Evolutionary conservation across 1,284 basidiomycete genomes (phyloP).

Genomic region (Neonothopanus nambi): DNA sequence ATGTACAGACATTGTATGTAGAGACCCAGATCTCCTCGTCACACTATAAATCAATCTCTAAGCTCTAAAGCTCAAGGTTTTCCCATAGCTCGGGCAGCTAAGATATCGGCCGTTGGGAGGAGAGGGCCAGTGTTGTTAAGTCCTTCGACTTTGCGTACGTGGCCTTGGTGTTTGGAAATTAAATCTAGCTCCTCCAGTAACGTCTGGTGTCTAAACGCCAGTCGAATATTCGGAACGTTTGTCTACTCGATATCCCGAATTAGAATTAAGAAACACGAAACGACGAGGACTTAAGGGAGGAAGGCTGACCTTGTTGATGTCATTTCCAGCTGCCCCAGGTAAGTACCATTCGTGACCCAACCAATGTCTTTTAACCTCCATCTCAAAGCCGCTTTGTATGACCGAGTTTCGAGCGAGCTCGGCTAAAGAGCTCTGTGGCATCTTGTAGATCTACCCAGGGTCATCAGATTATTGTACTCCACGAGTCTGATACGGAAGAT

Average conservation of each 20-base stretch:
- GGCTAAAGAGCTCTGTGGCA: conserved; percentile 80
- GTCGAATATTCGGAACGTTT: conserved; percentile 91
- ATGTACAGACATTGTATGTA: too few relatives aligned
- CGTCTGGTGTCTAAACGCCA: conserved; percentile 89
- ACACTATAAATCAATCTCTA: neutral
- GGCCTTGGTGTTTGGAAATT: conserved; percentile 35
- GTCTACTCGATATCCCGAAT: conserved; percentile 53
- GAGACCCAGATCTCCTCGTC: too few relatives aligned
- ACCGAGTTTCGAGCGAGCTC: conserved; percentile 97
- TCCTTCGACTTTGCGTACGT: neutral
- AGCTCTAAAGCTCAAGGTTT: conserved; percentile 9
- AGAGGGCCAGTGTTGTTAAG: neutral
- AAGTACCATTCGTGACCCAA: conserved; percentile 89
- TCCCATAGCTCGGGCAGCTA: conserved; percentile 36
- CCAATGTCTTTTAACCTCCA: conserved; percentile 99
- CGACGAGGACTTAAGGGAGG: conserved; percentile 4
- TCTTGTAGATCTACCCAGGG: conserved; percentile 79
- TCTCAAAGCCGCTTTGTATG: conserved; percentile 96
- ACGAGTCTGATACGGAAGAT: conserved; percentile 10
- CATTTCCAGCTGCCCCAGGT: conserved; percentile 86
- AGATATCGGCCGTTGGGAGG: conserved; percentile 31
- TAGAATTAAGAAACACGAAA: neutral
- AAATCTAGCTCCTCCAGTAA: conserved; percentile 84
- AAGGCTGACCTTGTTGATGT: conserved; percentile 79
- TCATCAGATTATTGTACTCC: neutral